A percentile compares a stretch with the other conserved stretches of the same genome.
phyloP scores from a whole-genome alignment of 2,329 filamentous ascomycete species.

The Fusarium sp. region DNA sequence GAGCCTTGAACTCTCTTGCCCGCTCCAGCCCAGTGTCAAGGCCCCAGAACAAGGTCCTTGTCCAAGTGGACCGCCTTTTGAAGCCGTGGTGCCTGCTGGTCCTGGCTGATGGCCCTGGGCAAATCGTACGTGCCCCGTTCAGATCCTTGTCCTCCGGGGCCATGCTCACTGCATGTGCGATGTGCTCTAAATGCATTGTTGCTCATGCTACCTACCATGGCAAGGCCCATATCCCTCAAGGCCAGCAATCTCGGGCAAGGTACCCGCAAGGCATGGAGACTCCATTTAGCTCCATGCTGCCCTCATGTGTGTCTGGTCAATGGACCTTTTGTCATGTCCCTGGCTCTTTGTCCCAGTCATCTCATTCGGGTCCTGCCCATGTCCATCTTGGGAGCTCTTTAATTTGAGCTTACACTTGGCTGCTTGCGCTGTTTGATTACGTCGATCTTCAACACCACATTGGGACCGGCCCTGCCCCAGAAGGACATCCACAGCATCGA shows the following conservation, averaged over 20 bases:
- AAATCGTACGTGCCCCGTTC: constrained; percentile 31
- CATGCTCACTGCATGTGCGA: constrained; percentile 39
- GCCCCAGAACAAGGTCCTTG: constrained; percentile 24
- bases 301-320: constrained; percentile 23
- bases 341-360: constrained; percentile 25
- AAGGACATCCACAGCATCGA: constrained; percentile 13
- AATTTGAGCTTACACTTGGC: constrained; percentile 24
- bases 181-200: constrained; percentile 37
- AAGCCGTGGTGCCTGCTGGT: constrained; percentile 38
- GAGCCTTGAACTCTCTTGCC: constrained; percentile 10
- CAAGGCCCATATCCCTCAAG: constrained; percentile 5
- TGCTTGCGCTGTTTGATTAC: constrained; percentile 25
- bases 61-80: constrained; percentile 19
- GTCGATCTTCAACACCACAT: constrained; percentile 15
- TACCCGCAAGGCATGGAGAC: constrained; percentile 35
- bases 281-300: constrained; percentile 38
- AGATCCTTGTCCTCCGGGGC: constrained; percentile 18
- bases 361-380: constrained; percentile 10
- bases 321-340: constrained; percentile 32
- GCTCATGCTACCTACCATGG: constrained; percentile 25
- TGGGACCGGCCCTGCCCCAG: constrained; percentile 15
- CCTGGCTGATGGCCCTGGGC: constrained; percentile 35
- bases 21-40: constrained; percentile 10
- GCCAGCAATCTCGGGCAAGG: constrained; percentile 28
- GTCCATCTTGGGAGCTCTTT: constrained; percentile 16